phyloP scores from a whole-genome alignment of 177 flowering plant species.

The Tripterygium wilfordii region DNA sequence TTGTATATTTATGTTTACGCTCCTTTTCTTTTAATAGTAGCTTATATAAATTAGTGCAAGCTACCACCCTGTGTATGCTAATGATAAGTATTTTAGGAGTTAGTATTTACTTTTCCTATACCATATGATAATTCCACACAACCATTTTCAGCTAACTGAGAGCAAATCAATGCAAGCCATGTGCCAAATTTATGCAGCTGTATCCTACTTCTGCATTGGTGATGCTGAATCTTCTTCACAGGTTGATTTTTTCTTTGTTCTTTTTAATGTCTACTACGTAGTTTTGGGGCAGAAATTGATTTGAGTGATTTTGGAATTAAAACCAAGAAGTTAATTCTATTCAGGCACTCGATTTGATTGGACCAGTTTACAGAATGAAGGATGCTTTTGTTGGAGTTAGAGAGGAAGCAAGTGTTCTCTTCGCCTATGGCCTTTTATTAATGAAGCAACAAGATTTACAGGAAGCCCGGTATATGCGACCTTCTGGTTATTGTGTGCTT shows the following conservation, averaged over 20 bases:
- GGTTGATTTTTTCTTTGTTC: constrained; percentile 25
- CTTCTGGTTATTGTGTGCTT: too few relatives aligned
- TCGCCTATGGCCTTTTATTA: constrained; percentile 84
- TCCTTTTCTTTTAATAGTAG: too few relatives aligned
- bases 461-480: constrained; percentile 92
- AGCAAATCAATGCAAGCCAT: constrained; percentile 84
- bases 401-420: constrained; percentile 77
- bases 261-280: too few relatives aligned
- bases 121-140: background rate
- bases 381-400: constrained; percentile 91
- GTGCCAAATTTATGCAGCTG: constrained; percentile 92
- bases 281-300: too few relatives aligned
- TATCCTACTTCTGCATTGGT: constrained; percentile 84
- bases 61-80: too few relatives aligned
- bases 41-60: too few relatives aligned
- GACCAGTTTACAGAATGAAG: constrained; percentile 68
- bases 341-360: constrained; percentile 92
- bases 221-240: constrained; percentile 90
- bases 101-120: too few relatives aligned
- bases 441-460: constrained; percentile 89
- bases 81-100: too few relatives aligned
- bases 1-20: too few relatives aligned
- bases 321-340: too few relatives aligned
- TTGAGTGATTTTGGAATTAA: too few relatives aligned
- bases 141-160: constrained; percentile 50